A percentile compares a stretch with the other conserved stretches of the same genome.
These are phyloP conservation scores for Lactifluus volemus DNA, from an alignment of 768 basidiomycete species.

Conservation along the genomic window DNA sequence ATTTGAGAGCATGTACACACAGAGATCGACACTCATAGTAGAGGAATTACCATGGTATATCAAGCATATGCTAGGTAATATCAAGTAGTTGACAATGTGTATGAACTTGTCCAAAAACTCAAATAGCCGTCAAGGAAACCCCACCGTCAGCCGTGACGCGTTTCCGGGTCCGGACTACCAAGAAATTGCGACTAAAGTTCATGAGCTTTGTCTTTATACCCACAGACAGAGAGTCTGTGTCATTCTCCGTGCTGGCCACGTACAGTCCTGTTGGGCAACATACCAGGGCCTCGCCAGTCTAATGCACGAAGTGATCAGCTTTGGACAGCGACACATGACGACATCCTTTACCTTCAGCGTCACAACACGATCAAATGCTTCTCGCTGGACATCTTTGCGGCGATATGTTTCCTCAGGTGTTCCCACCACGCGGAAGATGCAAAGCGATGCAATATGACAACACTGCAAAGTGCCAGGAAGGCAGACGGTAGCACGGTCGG, in stretches of 20 bases:
- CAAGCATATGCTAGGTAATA: background rate
- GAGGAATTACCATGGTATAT: background rate
- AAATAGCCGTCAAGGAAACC: constrained; percentile 41
- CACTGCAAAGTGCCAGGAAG: constrained; percentile 55
- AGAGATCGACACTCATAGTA: too few species aligned
- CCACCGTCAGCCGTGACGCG: constrained; percentile 60
- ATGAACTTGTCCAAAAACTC: background rate
- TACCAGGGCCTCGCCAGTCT: constrained; percentile 69
- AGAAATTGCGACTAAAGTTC: constrained; percentile 49
- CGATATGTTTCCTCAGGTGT: constrained; percentile 58
- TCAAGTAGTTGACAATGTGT: background rate
- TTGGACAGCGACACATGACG: background rate
- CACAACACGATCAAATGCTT: constrained; percentile 61
- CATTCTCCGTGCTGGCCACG: constrained; percentile 22
- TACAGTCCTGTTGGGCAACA: constrained; percentile 57
- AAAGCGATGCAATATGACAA: constrained; percentile 63
- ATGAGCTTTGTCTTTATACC: constrained; percentile 22
- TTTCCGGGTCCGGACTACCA: constrained; percentile 52
- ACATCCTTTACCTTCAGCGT: constrained; percentile 42
- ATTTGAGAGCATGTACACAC: too few species aligned
- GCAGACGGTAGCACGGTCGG: constrained; percentile 66
- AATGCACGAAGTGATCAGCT: constrained; percentile 1
- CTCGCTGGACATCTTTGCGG: constrained; percentile 47
- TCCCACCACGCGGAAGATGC: constrained; percentile 73
- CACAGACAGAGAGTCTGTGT: constrained; percentile 4